Base-by-base conservation (phyloP, 2,329 filamentous ascomycete genomes). In the Botrytis galanthina region DNA sequence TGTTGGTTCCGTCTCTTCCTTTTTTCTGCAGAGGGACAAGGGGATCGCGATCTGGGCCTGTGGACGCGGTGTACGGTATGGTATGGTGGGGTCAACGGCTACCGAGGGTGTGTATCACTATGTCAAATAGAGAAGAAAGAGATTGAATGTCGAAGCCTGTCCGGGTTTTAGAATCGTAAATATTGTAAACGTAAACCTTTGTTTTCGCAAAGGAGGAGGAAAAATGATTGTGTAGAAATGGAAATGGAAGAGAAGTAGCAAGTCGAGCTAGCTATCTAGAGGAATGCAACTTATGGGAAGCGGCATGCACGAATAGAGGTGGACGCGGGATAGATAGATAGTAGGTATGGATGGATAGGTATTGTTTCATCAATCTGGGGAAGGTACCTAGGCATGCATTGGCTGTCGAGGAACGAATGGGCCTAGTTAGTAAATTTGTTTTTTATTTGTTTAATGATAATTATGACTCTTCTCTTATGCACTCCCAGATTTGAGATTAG, bases 321-420 rank as follows among this genome's bases (percentile, higher is more conserved):
- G 46, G 62, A 68, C 29, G 32, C 32, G 44, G 51, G 39, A 46
- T 59, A 39, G 51, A 57, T 29, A 54, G 51, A 57, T 9, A 57
- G 51, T 9, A 54, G 18, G n/a, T 54, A 54, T 16, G n/a, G 26
- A 54, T 29, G n/a, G 51, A 54, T 51, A n/a, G 26, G 51, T 57
- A 57, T 35, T 42, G 78, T 78, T 79, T 80, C 77, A 79, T 74
- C 68, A 78, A 77, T 78, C 76, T 73, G 76, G 78, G 79, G 79
- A 78, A 77, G 75, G 77, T 59, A 51, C 48, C 48, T 51, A 74
- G 70, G 75, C 75, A 75, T 74, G 51, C 74, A 78, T 73, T 77
- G 76, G 76, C 60, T 73, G 60, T 39, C 59, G 73, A 73, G 66
- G 32, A 70, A 70, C 48, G 29, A 48, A 59, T 26, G 37, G 48